Percentiles rank a stretch among this genome's conserved stretches.
These are phyloP conservation scores for Neodidymelliopsis sp. DNA, from an alignment of 2,329 filamentous ascomycete species.

Conservation along the genomic window DNA sequence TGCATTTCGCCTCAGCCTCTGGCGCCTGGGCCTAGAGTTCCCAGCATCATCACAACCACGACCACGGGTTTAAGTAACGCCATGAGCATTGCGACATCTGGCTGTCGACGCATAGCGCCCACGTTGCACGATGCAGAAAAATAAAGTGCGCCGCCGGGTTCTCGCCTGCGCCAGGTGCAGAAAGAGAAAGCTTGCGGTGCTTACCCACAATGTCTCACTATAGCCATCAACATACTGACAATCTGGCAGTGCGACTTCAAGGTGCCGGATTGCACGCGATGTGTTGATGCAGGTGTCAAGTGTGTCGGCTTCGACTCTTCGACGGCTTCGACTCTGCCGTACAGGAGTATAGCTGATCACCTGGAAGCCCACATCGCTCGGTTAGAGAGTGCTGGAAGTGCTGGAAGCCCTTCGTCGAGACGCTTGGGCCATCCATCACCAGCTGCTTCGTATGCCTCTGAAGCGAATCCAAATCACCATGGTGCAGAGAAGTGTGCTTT, in stretches of 20 bases:
- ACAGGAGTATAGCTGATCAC: conserved; percentile 43
- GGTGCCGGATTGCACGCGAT: conserved; percentile 45
- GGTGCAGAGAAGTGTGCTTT: conserved; percentile 37
- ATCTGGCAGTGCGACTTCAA: conserved; percentile 44
- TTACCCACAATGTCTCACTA: conserved; percentile 16
- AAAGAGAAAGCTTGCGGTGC: conserved; percentile 47
- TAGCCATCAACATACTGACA: conserved; percentile 25
- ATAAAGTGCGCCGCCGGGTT: conserved; percentile 46
- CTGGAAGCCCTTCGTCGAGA: conserved; percentile 23
- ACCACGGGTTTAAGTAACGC: conserved; percentile 16
- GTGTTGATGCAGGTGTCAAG: conserved; percentile 39
- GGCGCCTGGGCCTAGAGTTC: conserved; percentile 17
- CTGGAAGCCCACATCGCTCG: conserved; percentile 43
- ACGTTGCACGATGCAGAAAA: conserved; percentile 38
- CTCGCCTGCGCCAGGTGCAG: conserved; percentile 48
- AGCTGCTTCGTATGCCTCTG: conserved; percentile 33
- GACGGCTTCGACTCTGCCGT: conserved; percentile 42
- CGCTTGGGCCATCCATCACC: conserved; percentile 33
- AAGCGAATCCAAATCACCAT: conserved; percentile 23
- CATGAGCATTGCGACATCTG: conserved; percentile 31
- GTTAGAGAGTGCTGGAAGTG: conserved; percentile 29
- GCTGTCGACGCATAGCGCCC: conserved; percentile 22
- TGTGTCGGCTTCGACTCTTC: conserved; percentile 48
- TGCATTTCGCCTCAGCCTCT: background rate
- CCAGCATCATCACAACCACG: conserved; percentile 21